Base-by-base conservation (phyloP, 208 protist species). In the Crithidia sp. region DNA sequence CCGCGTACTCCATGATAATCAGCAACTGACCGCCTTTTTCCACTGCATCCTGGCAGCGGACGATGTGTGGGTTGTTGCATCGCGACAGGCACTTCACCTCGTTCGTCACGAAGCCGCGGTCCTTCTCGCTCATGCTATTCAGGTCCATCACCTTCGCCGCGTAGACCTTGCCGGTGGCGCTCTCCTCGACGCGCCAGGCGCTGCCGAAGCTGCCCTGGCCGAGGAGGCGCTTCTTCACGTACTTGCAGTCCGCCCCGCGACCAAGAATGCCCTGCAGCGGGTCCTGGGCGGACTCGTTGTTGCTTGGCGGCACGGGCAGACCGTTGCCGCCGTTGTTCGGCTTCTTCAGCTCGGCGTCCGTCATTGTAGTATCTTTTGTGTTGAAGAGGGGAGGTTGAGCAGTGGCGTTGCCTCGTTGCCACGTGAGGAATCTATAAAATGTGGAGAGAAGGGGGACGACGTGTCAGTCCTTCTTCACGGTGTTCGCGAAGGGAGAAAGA, bases 91-190 rank as follows among this genome's bases (percentile, higher is more conserved):
- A 89, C 73, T 95, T 91, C 43, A 98, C 92, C 76, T 98, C 96
- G 71, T 98, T 98, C 50, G 89, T 95, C 9, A 96, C 95, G 68
- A 98, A 97, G 28, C 87, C 87, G 36, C 91, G 81, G 59, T 98
- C 96, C 77, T 96, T 96, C 36, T 81, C 75, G 37, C 74, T 88
- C 94, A 97, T 97, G 55, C 77, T 91, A 58, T 90, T 88, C 7
- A 96, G 77, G 71, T 96, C 88, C 74, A 98, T 98, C 67, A 98
- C 89, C 83, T 98, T 98, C 0, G 95, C 88, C 1, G 97, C 95
- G 67, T 85, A 84, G 58, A 89, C 77, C 16, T 64, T 65, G 12
- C 83, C 90, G 9, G 95, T 95, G 19, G 68, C 72, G 65, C 74
- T 88, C 67, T 94, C 83, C 76, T 91, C 88, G 39, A 96, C 93